Evolutionary conservation across 768 basidiomycete genomes (phyloP).

Genomic region (Pleurotus pulmonarius): DNA sequence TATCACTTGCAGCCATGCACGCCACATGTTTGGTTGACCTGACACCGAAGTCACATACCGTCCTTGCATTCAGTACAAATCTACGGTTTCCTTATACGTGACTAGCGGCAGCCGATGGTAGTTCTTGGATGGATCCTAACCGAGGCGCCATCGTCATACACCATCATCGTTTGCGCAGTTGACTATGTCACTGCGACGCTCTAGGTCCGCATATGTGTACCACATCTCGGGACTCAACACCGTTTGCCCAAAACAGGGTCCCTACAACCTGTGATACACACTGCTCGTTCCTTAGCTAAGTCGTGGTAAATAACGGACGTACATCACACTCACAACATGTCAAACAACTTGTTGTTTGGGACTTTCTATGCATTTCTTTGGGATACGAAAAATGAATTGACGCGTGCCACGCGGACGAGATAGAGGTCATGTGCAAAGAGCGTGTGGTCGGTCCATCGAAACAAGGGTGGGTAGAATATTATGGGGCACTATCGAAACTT

Average conservation of each 20-base stretch:
- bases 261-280: too few species aligned
- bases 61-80: too few species aligned
- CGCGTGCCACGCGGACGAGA: not conserved
- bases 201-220: not conserved
- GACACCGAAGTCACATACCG: too few species aligned
- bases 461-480: not conserved
- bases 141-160: too few species aligned
- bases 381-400: slow-evolving; percentile 1
- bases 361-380: slow-evolving; percentile 3
- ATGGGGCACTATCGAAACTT: too few species aligned
- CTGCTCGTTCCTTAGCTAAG: not conserved
- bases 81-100: too few species aligned
- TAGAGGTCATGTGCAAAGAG: not conserved
- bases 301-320: slow-evolving; percentile 1
- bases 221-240: not conserved
- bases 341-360: not conserved
- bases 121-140: too few species aligned
- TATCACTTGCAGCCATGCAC: too few species aligned
- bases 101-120: too few species aligned
- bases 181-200: too few species aligned
- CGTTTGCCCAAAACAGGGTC: not conserved
- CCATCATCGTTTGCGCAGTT: too few species aligned
- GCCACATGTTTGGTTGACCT: too few species aligned
- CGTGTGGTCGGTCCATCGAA: not conserved
- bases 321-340: not conserved